Conservation (phyloP, 2,329 filamentous ascomycete species). For the Neofusicoccum sp. region DNA sequence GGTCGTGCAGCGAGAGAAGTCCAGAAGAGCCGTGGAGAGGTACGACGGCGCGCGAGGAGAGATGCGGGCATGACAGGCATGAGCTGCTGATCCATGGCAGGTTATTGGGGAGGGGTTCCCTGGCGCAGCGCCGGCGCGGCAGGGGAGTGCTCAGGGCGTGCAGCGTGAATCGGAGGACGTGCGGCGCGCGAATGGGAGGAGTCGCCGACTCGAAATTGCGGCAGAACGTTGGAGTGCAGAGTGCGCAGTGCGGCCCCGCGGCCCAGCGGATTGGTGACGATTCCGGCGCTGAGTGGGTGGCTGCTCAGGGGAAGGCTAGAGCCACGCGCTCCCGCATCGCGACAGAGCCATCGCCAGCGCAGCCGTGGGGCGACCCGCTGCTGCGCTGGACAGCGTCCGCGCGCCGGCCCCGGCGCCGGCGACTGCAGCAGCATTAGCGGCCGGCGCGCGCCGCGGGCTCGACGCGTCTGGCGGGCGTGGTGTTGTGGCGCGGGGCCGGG, state of each 20-base stretch:
- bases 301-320: constrained; percentile 13
- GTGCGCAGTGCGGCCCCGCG: not conserved
- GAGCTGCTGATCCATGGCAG: constrained; percentile 17
- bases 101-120: constrained; percentile 17
- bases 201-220: constrained; percentile 19
- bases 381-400: not conserved
- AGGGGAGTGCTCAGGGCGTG: constrained; percentile 4
- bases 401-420: not conserved
- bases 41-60: not conserved
- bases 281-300: not conserved
- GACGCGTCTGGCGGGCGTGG: not conserved
- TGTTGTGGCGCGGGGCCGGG: constrained; percentile 11
- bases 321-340: constrained; percentile 1
- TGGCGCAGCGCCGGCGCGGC: constrained; percentile 7
- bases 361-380: not conserved
- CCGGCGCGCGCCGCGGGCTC: constrained; percentile 4
- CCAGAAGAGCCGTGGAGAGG: constrained; percentile 7
- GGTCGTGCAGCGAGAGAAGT: constrained; percentile 1
- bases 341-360: not conserved
- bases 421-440: not conserved
- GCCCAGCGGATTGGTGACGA: not conserved
- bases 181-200: constrained; percentile 15
- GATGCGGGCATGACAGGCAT: constrained; percentile 4
- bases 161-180: constrained; percentile 6
- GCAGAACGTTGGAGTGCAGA: constrained; percentile 13